Conservation (phyloP, 345 rosid species). For the Reutealis trisperma region DNA sequence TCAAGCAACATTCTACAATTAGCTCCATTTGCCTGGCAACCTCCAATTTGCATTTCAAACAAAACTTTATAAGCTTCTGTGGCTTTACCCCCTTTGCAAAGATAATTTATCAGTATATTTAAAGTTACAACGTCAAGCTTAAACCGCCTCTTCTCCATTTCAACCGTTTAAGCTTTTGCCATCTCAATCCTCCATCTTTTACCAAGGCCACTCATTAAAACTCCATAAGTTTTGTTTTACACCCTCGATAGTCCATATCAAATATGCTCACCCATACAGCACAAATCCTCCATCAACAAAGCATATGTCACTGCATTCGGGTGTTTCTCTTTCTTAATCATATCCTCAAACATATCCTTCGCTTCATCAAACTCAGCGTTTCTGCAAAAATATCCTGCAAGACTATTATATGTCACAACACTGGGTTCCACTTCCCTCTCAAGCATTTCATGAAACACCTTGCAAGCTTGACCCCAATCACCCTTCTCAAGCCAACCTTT, state of each 20-base stretch:
- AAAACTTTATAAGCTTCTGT: slow-evolving; percentile 63
- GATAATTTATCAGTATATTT: slow-evolving; percentile 69
- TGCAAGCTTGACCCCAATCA: slow-evolving; percentile 44
- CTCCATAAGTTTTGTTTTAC: slow-evolving; percentile 79
- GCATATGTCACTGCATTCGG: slow-evolving; percentile 66
- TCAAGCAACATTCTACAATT: slow-evolving; percentile 82
- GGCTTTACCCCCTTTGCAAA: slow-evolving; percentile 59
- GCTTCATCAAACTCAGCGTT: slow-evolving; percentile 51
- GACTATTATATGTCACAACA: slow-evolving; percentile 66
- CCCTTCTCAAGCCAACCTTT: slow-evolving; percentile 49
- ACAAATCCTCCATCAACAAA: slow-evolving; percentile 74
- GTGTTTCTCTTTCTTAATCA: slow-evolving; percentile 49
- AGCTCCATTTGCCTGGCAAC: slow-evolving; percentile 83
- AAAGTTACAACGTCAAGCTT: slow-evolving; percentile 78
- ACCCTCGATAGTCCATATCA: slow-evolving; percentile 89
- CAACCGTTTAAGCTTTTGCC: slow-evolving; percentile 54
- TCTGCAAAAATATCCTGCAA: slow-evolving; percentile 54
- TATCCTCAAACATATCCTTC: slow-evolving; percentile 48
- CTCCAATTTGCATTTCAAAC: slow-evolving; percentile 74
- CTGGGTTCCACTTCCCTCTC: slow-evolving; percentile 61
- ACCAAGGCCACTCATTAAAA: slow-evolving; percentile 79
- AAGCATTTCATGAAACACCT: slow-evolving; percentile 82
- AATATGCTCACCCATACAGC: slow-evolving; percentile 61
- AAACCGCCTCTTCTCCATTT: slow-evolving; percentile 76
- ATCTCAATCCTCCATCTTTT: slow-evolving; percentile 77